Evolutionary conservation across 2,329 filamentous ascomycete species (phyloP), one percentile per base, ranked within the genome.

Genomic region (Cryphonectria nitschkei): DNA sequence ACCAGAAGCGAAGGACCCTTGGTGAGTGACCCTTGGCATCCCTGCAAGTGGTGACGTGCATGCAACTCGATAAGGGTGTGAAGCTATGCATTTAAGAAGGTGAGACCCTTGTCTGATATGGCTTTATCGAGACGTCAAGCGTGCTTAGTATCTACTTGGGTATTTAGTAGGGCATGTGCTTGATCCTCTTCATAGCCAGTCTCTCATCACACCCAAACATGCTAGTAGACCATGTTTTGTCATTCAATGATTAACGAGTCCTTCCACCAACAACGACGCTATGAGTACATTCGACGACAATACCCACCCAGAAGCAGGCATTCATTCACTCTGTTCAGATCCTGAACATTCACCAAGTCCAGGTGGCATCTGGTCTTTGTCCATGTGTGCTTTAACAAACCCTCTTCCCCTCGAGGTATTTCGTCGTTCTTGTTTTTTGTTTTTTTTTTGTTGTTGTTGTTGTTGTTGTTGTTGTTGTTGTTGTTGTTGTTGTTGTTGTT

Each of bases 51-150:
- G 50, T 58, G 50, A 43, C 50, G 65, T 67, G 43, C 46, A 32
- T 37, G n/a, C 22, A 54, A 19, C 16, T 13, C 34, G 7, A 13
- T 13, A 3, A 9, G 1, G 0, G 3, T 22, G 52, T 46, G 46
- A 60, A 67, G 65, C 29, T 60, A 67, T 58, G 52, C 50, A 67
- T 9, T 11, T 56, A 58, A 54, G 50, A 16, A 32, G 16, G 11
- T 26, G n/a, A 34, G n/a, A 4, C 19, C 39, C 3, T 11, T 8
- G 8, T 41, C 3, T 62, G 3, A 29, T 64, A 50, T 46, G n/a
- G 1, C 13, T 16, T 29, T 64, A 64, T 16, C 39, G 13, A 64
- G 61, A 46, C 22, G n/a, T 64, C 63, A 62, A 29, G 16, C 58
- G 19, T 32, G n/a, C 29, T 19, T 1, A 60, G 5, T 37, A 22